Conservation (phyloP, 164 flowering plant genomes). For the Liquidambar formosana region DNA sequence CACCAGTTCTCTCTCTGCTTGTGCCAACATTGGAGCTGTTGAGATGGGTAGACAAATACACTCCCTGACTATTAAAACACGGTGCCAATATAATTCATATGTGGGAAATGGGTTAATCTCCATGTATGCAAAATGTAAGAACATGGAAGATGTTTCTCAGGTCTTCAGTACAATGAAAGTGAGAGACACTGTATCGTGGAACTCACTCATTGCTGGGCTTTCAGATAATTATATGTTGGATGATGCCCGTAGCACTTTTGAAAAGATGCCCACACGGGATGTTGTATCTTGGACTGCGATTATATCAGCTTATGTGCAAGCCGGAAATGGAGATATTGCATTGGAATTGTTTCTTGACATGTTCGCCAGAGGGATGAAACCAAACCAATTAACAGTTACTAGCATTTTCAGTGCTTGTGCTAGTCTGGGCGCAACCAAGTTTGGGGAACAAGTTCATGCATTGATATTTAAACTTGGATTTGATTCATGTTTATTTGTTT, state of each 20-base stretch:
- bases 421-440: slow-evolving; percentile 14
- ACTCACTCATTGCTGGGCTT: slow-evolving; percentile 33
- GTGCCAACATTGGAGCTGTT: slow-evolving; percentile 36
- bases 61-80: slow-evolving; percentile 33
- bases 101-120: slow-evolving; percentile 45
- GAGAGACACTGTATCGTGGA: slow-evolving; percentile 39
- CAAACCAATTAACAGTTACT: slow-evolving; percentile 35
- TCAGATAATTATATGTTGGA: slow-evolving; percentile 38
- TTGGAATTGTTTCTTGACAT: slow-evolving; percentile 36
- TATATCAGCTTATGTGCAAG: slow-evolving; percentile 45
- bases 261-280: slow-evolving; percentile 44
- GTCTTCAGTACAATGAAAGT: slow-evolving; percentile 34
- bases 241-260: slow-evolving; percentile 38
- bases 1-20: slow-evolving; percentile 43
- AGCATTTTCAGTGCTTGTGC: slow-evolving; percentile 34
- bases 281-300: slow-evolving; percentile 53
- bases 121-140: slow-evolving; percentile 45
- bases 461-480: slow-evolving; percentile 36
- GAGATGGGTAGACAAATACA: slow-evolving; percentile 42
- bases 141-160: slow-evolving; percentile 34
- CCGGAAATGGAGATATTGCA: slow-evolving; percentile 32
- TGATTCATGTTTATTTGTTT: slow-evolving; percentile 25
- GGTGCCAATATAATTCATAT: slow-evolving; percentile 32
- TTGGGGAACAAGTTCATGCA: slow-evolving; percentile 20
- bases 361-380: slow-evolving; percentile 33